phyloP scores from a whole-genome alignment of 768 basidiomycete genomes.

The Dacryopinax primogenitus region DNA sequence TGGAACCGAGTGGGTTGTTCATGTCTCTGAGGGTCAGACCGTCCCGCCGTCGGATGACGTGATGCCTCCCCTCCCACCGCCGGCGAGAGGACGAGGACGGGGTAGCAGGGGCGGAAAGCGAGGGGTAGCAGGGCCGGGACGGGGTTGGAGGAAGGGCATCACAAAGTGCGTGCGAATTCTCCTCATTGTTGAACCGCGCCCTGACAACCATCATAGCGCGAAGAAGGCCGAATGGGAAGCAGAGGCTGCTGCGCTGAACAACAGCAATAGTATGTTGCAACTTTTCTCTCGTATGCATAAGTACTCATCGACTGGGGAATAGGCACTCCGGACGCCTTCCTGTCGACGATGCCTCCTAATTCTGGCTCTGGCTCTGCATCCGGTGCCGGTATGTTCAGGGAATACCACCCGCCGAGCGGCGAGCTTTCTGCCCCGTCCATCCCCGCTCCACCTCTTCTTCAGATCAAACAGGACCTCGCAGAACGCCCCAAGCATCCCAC shows the following conservation, averaged over 20 bases:
- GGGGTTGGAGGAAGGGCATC: constrained; percentile 9
- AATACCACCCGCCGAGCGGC: constrained; percentile 5
- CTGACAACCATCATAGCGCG: constrained; percentile 8
- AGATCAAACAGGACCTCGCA: not conserved
- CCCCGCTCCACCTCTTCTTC: not conserved
- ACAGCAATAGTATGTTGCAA: not conserved
- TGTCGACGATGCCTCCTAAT: not conserved
- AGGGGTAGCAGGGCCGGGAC: not conserved
- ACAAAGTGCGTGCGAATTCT: not conserved
- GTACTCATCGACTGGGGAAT: not conserved
- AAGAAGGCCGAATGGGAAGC: constrained; percentile 6
- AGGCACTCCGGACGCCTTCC: not conserved
- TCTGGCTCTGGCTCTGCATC: not conserved
- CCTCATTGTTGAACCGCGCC: not conserved
- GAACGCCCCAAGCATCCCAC: not conserved
- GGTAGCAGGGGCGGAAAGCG: constrained; percentile 6
- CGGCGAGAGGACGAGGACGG: not conserved
- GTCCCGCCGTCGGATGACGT: not conserved
- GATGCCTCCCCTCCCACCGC: not conserved
- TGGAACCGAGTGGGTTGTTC: constrained; percentile 13
- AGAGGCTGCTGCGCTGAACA: not conserved
- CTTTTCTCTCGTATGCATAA: not conserved
- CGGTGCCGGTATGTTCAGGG: not conserved
- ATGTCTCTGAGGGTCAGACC: constrained; percentile 10
- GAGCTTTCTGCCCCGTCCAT: not conserved